Base-by-base conservation (phyloP, 345 rosid species). In the Pistacia vera region DNA sequence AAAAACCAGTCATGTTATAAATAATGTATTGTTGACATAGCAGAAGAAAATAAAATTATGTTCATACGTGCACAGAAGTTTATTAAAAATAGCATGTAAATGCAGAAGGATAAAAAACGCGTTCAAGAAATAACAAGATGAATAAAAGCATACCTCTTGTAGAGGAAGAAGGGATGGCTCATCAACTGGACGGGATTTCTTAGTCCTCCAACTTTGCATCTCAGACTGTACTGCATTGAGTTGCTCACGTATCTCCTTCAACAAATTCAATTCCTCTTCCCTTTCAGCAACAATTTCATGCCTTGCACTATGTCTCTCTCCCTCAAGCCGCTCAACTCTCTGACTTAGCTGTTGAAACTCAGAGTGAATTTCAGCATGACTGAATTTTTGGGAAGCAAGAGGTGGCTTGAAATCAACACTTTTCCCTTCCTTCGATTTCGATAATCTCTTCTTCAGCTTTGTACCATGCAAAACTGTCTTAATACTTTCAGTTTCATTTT, bases 181-280 rank as follows among this genome's bases (percentile, higher is more conserved):
- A 41, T 79, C 38, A 38, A 41, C 75, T 74, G 80, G 69, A 20
- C 78, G 70, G 18, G 85, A 68, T 36, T 85, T 76, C 71, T 85
- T 82, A 8, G 81, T 70, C 80, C 64, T 85, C 83, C 77, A 83
- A 28, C 75, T 82, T 86, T 81, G 88, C 55, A 92, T 77, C 78
- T 92, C 96, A 17, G 71, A 65, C 70, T 89, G 90, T 76, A 96
- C 84, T n/a, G 77, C 78, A 78, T 83, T 89, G 36, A 96, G 87
- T 77, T 92, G 92, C 67, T 87, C 90, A 11, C 76, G 68, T 74
- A 96, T 91, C 77, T 89, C 92, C 81, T 83, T 85, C 78, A 96
- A 82, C 76, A 92, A 77, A 64, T 73, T 86, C 83, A 88, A 1
- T 58, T 84, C 91, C 38, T 84, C 90, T 58, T 71, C 87, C 68